Evolutionary conservation across 768 basidiomycete species (phyloP).

Genomic region (Kwoniella newhampshirensis): DNA sequence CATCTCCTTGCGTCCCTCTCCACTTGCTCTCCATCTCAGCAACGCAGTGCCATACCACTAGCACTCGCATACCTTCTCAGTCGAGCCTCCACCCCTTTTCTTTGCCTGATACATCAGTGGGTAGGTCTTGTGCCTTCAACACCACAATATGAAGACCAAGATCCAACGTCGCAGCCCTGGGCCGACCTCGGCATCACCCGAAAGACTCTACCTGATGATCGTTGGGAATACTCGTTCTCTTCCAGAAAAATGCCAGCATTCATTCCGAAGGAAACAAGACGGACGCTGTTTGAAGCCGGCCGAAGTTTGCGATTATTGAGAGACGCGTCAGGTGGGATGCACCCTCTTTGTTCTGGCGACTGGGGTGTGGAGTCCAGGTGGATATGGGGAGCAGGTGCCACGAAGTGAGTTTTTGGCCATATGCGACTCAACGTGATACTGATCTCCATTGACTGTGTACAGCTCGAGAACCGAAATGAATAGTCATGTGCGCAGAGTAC

Average conservation of each 20-base stretch:
- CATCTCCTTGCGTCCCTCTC: constrained; percentile 26
- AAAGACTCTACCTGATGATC: not conserved
- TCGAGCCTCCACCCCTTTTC: constrained; percentile 25
- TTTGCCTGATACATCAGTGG: constrained; percentile 36
- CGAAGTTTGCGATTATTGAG: constrained; percentile 35
- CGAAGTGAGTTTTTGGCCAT: constrained; percentile 10
- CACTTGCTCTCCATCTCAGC: constrained; percentile 8
- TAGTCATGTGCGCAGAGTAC: constrained; percentile 21
- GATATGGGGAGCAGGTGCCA: constrained; percentile 26
- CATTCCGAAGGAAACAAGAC: constrained; percentile 23
- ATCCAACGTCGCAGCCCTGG: constrained; percentile 39
- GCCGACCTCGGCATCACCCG: constrained; percentile 43
- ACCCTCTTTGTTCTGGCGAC: constrained; percentile 29
- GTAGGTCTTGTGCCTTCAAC: constrained; percentile 27
- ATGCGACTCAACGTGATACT: too few relatives aligned
- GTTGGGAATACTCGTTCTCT: constrained; percentile 37
- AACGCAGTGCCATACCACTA: not conserved
- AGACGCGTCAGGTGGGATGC: constrained; percentile 32
- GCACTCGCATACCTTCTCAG: constrained; percentile 35
- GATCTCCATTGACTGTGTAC: too few relatives aligned
- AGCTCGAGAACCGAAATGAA: not conserved
- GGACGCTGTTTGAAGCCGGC: constrained; percentile 44
- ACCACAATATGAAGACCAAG: constrained; percentile 17
- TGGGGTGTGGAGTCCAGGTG: constrained; percentile 27
- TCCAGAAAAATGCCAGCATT: constrained; percentile 38